phyloP scores from a whole-genome alignment of 805 yeast genomes.

The Metschnikowia aberdeeniae region DNA sequence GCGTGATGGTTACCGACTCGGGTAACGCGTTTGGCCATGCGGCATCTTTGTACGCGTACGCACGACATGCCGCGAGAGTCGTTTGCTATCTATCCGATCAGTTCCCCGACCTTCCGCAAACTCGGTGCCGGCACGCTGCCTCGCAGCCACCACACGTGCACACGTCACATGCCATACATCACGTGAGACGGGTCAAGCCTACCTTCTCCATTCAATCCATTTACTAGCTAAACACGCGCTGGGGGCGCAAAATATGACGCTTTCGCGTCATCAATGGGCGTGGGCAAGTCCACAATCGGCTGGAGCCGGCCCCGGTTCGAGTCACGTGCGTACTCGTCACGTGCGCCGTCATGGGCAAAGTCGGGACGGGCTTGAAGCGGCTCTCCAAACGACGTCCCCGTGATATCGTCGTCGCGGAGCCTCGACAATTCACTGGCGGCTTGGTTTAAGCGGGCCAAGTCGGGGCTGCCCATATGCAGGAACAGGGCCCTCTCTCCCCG shows the following conservation, averaged over 20 bases:
- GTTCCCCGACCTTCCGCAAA: too few species aligned
- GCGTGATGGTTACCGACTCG: too few species aligned
- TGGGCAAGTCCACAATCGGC: slow-evolving; percentile 25
- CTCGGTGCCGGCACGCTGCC: too few species aligned
- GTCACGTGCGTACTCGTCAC: background rate
- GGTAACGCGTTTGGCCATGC: too few species aligned
- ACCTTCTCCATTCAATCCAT: background rate
- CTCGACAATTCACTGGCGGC: background rate
- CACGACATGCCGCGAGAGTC: too few species aligned
- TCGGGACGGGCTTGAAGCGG: slow-evolving; percentile 4
- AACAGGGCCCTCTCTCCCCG: background rate
- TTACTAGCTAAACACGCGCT: slow-evolving; percentile 4
- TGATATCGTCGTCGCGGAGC: slow-evolving; percentile 2
- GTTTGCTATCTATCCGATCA: too few species aligned
- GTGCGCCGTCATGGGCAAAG: background rate
- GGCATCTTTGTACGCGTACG: too few species aligned
- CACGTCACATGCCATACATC: background rate
- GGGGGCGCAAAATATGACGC: slow-evolving; percentile 6
- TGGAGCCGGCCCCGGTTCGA: slow-evolving; percentile 12
- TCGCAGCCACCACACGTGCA: too few species aligned
- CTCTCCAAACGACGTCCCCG: background rate
- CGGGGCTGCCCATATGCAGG: background rate
- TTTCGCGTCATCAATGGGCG: slow-evolving; percentile 22
- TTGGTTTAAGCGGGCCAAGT: background rate
- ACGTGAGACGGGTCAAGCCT: background rate